These are phyloP conservation scores for Sporothrix dimorphospora DNA, from an alignment of 2,329 filamentous ascomycete species.

Conservation along the genomic window DNA sequence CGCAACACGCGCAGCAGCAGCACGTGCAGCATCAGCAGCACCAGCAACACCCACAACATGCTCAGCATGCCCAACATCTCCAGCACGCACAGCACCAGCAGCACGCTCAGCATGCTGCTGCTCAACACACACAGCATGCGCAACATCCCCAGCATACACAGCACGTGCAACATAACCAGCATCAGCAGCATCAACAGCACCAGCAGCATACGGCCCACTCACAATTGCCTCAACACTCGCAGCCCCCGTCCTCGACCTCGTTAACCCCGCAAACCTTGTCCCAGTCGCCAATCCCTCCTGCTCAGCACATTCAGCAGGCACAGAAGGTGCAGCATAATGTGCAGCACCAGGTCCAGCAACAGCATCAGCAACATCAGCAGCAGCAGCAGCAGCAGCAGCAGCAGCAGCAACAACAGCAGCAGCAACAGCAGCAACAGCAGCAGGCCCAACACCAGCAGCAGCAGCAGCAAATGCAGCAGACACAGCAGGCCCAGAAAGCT, in stretches of 20 bases:
- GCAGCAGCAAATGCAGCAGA: slow-evolving; percentile 35
- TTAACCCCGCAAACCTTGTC: slow-evolving; percentile 51
- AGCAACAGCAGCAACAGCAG: slow-evolving; percentile 36
- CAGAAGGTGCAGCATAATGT: slow-evolving; percentile 24
- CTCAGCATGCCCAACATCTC: slow-evolving; percentile 15
- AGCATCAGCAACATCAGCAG: slow-evolving; percentile 36
- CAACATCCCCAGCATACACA: slow-evolving; percentile 33
- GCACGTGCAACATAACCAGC: slow-evolving; percentile 37
- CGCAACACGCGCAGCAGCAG: slow-evolving; percentile 28
- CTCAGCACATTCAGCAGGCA: slow-evolving; percentile 24
- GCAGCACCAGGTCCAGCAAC: slow-evolving; percentile 31
- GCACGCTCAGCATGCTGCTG: slow-evolving; percentile 30
- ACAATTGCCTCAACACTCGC: slow-evolving; percentile 36
- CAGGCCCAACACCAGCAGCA: slow-evolving; percentile 24
- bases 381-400: slow-evolving; percentile 39
- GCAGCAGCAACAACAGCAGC: slow-evolving; percentile 41
- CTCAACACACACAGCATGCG: slow-evolving; percentile 30
- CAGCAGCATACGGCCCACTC: slow-evolving; percentile 32
- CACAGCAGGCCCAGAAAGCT: slow-evolving; percentile 36
- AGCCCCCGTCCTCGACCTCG: slow-evolving; percentile 43
- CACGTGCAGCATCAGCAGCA: slow-evolving; percentile 33
- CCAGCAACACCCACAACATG: slow-evolving; percentile 34
- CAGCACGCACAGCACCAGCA: slow-evolving; percentile 33
- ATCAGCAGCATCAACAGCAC: slow-evolving; percentile 36
- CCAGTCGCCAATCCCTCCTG: slow-evolving; percentile 49